Base-by-base conservation (phyloP, 441 rosid genomes). In the Jatropha multifida region DNA sequence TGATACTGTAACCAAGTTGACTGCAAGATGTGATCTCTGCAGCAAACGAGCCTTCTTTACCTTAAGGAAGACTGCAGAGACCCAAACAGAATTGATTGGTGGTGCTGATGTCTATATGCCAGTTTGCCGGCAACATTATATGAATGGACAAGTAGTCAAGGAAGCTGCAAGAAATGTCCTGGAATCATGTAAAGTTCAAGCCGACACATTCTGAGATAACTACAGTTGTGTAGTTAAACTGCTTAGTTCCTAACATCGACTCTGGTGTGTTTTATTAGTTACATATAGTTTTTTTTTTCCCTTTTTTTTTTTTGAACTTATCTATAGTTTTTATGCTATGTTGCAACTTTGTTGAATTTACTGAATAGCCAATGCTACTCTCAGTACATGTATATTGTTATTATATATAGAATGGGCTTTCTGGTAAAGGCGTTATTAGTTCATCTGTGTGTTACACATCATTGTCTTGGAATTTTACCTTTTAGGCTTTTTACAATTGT, bases 31-130 rank as follows among this genome's bases (percentile, higher is more conserved):
- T 56, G 96, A 92, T 51, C 75, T 92, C 69, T 95, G 98, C 38
- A 91, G 98, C 60, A 87, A 88, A 71, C 82, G 81, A 75, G 97
- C 91, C 3, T 88, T 87, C 81, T 95, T 95, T 61, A 91, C 99
- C 12, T 60, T 89, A 68, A 89, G 99, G 81, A 93, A 88, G 81
- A 90, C 83, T n/a, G 81, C 73, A 51, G 94, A 88, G 68, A 88
- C 85, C 0, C 70, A 82, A 74, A 90, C 94, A 10, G 96, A 93
- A 66, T 83, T 95, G 41, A 89, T 93, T 0, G 98, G 90, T 0
- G 98, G 98, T n/a, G 83, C 91, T 48, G 95, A 92, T 70, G 77
- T 91, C 32, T 93, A 95, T 82, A 90, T 93, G 97, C 99, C 94
- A 0, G 95, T 90, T 42, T 95, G 99, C 80, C 93, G 97, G 10